phyloP scores from a whole-genome alignment of 768 basidiomycete genomes.

The Clavaria fumosa region DNA sequence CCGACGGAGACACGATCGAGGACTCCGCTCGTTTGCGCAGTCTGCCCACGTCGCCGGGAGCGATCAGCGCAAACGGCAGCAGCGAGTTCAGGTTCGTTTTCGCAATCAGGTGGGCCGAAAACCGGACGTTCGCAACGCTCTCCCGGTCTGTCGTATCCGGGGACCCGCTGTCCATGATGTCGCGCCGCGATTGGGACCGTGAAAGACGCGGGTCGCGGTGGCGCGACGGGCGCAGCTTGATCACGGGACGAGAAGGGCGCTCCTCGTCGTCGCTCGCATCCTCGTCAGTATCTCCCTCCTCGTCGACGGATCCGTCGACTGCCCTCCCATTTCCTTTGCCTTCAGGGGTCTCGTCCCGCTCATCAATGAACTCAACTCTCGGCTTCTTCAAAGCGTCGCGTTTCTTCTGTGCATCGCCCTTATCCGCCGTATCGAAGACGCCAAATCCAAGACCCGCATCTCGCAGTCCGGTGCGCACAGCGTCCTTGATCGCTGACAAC shows the following conservation, averaged over 20 bases:
- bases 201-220: slow-evolving; percentile 31
- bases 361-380: slow-evolving; percentile 4
- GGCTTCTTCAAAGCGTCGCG: slow-evolving; percentile 24
- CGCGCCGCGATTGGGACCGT: slow-evolving; percentile 60
- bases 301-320: slow-evolving; percentile 16
- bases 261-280: slow-evolving; percentile 35
- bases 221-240: slow-evolving; percentile 50
- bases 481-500: slow-evolving; percentile 51
- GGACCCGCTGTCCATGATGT: slow-evolving; percentile 40
- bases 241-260: slow-evolving; percentile 53
- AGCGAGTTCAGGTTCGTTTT: slow-evolving; percentile 40
- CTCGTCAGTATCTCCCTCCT: slow-evolving; percentile 19
- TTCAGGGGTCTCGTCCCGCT: slow-evolving; percentile 14
- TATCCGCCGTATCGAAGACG: slow-evolving; percentile 37
- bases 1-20: slow-evolving; percentile 6
- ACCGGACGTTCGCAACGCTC: slow-evolving; percentile 61
- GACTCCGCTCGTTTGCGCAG: slow-evolving; percentile 25
- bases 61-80: slow-evolving; percentile 69
- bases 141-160: slow-evolving; percentile 49
- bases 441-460: slow-evolving; percentile 63
- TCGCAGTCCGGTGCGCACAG: slow-evolving; percentile 48
- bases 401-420: slow-evolving; percentile 16
- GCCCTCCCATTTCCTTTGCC: slow-evolving; percentile 16
- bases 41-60: slow-evolving; percentile 40
- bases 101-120: slow-evolving; percentile 55